Evolutionary conservation across 1,139 yeast species (phyloP).

Genomic region (Suhomyces kunorum): DNA sequence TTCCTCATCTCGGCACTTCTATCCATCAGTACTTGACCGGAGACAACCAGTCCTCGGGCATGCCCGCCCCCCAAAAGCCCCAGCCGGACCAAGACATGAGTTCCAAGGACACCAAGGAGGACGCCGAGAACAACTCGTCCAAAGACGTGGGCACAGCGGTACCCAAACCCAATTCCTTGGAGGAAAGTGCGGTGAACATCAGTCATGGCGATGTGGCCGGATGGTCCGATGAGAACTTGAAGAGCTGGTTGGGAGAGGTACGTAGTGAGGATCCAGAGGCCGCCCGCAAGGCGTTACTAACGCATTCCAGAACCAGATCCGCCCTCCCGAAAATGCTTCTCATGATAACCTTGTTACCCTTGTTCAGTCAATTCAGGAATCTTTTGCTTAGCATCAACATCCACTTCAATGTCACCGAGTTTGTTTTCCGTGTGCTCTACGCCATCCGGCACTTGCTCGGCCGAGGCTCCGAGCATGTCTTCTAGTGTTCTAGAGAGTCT

Average conservation of each 20-base stretch:
- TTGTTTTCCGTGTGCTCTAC: constrained; percentile 11
- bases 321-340: constrained; percentile 49
- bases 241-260: constrained; percentile 36
- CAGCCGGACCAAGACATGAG: no score
- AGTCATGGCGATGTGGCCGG: constrained; percentile 29
- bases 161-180: constrained; percentile 6
- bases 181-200: constrained; percentile 12
- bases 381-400: constrained; percentile 15
- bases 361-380: constrained; percentile 44
- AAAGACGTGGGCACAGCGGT: neutral
- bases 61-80: no score
- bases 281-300: constrained; percentile 28
- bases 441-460: neutral
- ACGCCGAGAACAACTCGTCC: constrained; percentile 10
- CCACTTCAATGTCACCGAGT: constrained; percentile 24
- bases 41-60: no score
- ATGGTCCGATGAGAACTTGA: constrained; percentile 45
- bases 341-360: constrained; percentile 51
- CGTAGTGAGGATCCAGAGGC: constrained; percentile 20
- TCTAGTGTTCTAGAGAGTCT: no score
- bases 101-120: constrained; percentile 14
- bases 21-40: constrained; percentile 29
- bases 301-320: constrained; percentile 45
- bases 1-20: constrained; percentile 48
- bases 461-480: neutral